Evolutionary conservation across 2,329 filamentous ascomycete genomes (phyloP), one percentile per base, ranked within the genome.

Genomic region (Trichoderma koningii): DNA sequence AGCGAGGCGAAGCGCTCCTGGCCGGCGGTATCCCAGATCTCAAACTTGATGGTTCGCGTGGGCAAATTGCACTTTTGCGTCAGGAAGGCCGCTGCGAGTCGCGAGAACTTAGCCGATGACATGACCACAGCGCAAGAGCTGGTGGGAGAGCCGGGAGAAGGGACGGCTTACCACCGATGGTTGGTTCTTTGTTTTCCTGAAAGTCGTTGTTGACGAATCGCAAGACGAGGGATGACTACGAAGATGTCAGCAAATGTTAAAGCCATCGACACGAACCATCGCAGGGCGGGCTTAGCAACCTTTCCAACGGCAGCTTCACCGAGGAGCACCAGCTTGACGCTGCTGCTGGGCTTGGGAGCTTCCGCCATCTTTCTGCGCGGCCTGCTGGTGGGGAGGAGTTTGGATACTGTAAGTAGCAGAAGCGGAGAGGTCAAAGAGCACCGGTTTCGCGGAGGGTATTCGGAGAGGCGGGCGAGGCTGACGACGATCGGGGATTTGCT

Each of bases 121-220:
- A 21, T 9, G 30, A 9, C 30, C 30, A 26, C 63, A 61, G 57
- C 21, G 15, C 30, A 34, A 52, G 38, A 34, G 19, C 42, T 48
- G 44, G 52, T 59, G 66, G 68, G 63, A 69, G 45, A 48, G 42
- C 52, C 59, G 66, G 59, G 59, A 55, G 48, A 69, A 69, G 55
- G 53, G 23, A 69, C 48, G 41, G 63, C 85, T 70, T 85, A 96
- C 93, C 93, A 84, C 95, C 95, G 80, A 99, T 99, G 70, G 95
- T 99, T 68, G 95, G 95, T 79, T 99, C 95, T 84, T 98, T 98
- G 81, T 98, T 98, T 81, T 98, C 95, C 83, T 99, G 95, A 75
- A 99, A 99, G 80, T 98, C 94, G 81, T 99, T 95, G 85, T 98
- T 98, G 76, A 99, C 95, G 80, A 99, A 99, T 75, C 95, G 92